Base-by-base conservation (phyloP, 257 asterid genomes). In the Solanum medicagineum region DNA sequence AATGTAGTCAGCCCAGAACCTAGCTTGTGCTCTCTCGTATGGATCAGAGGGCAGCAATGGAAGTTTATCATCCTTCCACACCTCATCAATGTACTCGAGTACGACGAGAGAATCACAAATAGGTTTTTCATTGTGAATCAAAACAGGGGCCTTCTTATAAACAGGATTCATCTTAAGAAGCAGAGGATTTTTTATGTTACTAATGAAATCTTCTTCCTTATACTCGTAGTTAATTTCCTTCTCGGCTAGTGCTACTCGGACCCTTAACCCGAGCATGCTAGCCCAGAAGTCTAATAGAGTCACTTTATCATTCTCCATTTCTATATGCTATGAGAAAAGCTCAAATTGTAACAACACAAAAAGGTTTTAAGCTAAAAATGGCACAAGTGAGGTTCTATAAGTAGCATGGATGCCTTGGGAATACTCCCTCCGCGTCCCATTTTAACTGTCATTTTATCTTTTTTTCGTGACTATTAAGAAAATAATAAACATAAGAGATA, bases 11-110 rank as follows among this genome's bases (percentile, higher is more conserved):
- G 86, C 87, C 83, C 83, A 74, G 45, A 57, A 56, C 32, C 49
- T 74, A 20, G 83, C 74, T 63, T 84, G 84, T 24, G 86, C 26
- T 53, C 80, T 84, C 19, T 68, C 81, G 14, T 84, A 84, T 32
- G 86, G 86, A 84, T 84, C 57, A 13, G 70, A 53, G 2, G 86
- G 81, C 56, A 84, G 15, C 70, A 69, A 16, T 4, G 70, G 45
- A 19, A 19, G 12, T 44, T 84, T 84, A 3, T 69, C 42, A 36
- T 36, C 57, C 69, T 69, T 84, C 86, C 86, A 84, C 2, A 84
- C 45, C 9, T 84, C 81, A 84, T 84, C 86, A 24, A 84, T 84
- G 16, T 84, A 84, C 81, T 84, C 56, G 11, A 84, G 81, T 32
- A 32, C 56, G 19, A 84, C 74, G 2, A 57, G 15, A 1, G 86